Evolutionary conservation across 2,329 filamentous ascomycete species (phyloP), one percentile per base, ranked within the genome.

Genomic region (Coniochaeta ligniaria): DNA sequence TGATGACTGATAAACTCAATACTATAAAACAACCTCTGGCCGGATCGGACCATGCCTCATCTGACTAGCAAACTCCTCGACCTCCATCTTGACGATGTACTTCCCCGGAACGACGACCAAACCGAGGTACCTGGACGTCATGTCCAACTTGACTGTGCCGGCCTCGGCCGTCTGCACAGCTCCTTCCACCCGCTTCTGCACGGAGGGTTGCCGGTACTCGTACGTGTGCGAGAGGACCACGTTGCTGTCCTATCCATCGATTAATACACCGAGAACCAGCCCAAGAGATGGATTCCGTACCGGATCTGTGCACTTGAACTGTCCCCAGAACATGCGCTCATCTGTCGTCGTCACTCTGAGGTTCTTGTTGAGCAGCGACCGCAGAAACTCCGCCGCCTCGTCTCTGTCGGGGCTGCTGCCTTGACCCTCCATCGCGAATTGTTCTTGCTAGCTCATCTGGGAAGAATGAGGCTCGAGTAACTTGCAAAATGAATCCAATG

Each of bases 261-360:
- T 33, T 60, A n/a, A 31, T 38, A 43, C 28, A 58, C n/a, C n/a
- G n/a, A n/a, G n/a, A 28, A 28, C 4, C 26, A 26, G n/a, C n/a
- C n/a, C n/a, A n/a, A n/a, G n/a, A n/a, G n/a, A 61, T 55, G 59
- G 50, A 47, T 17, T n/a, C n/a, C n/a, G 38, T 14, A 80, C 83
- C 58, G 89, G 86, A 78, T 99, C 95, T 33, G 93, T 97, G 78
- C 95, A 99, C 75, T 96, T 97, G 76, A 99, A 90, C 64, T 87
- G 83, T 22, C 95, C 95, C 60, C 92, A 85, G 74, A 98, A 99
- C 73, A 96, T 87, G 62, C 95, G 90, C 17, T 85, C 86, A 72
- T 98, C 94, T 5, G 86, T 90, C 16, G 89, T 91, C 67, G 90
- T 84, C 60, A 98, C 78, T 61, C 92, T 88, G 36, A 98, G 77